These are phyloP conservation scores for Umbellularia californica DNA, from an alignment of 164 flowering plant genomes.

Conservation along the genomic window DNA sequence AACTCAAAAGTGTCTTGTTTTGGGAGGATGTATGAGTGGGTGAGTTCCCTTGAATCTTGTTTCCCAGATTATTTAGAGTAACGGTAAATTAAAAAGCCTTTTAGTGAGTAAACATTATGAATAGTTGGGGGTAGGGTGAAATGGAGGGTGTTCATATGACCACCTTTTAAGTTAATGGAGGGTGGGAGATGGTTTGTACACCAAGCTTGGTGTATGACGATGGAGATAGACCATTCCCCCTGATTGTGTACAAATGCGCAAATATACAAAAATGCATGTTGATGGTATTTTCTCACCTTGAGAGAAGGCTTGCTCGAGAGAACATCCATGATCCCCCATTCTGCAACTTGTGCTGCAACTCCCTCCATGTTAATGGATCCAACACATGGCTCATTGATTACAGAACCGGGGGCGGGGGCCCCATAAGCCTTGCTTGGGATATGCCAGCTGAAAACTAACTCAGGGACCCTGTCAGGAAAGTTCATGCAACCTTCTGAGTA, in stretches of 20 bases:
- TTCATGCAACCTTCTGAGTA: not conserved
- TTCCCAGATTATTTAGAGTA: too few relatives aligned
- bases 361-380: slow-evolving; percentile 80
- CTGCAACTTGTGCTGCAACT: slow-evolving; percentile 73
- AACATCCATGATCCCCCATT: slow-evolving; percentile 74
- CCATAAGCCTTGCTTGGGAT: slow-evolving; percentile 72
- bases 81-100: too few relatives aligned
- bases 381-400: slow-evolving; percentile 54
- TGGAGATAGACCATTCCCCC: too few relatives aligned
- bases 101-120: too few relatives aligned
- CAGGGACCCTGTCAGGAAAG: slow-evolving; percentile 53
- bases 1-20: too few relatives aligned
- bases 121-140: too few relatives aligned
- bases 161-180: too few relatives aligned
- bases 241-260: not conserved
- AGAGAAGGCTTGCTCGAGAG: slow-evolving; percentile 59
- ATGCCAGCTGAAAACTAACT: slow-evolving; percentile 89
- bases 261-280: too few relatives aligned
- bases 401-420: slow-evolving; percentile 64
- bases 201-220: too few relatives aligned
- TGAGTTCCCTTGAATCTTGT: too few relatives aligned
- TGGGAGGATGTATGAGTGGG: too few relatives aligned
- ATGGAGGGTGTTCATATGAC: too few relatives aligned
- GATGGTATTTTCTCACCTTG: slow-evolving; percentile 37
- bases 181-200: not conserved